A percentile compares a stretch with the other conserved stretches of the same genome.
Conservation (phyloP, 106 monocot species). For the Dioscorea alata region DNA sequence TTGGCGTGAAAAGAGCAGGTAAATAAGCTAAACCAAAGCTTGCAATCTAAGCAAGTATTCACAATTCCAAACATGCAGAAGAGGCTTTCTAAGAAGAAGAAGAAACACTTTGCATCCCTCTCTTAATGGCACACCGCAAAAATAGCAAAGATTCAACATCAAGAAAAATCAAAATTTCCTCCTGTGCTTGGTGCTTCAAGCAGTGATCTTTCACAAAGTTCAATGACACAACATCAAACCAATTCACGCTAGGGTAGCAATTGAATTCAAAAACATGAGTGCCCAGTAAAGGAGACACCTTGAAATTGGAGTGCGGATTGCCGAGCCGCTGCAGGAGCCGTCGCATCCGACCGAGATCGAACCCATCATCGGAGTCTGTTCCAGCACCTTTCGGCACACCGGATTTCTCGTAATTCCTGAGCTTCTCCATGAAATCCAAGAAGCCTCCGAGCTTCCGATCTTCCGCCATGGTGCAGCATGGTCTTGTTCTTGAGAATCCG, state of each 20-base stretch:
- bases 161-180: not conserved
- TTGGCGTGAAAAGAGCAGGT: no score
- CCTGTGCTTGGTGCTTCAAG: not conserved
- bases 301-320: conserved; percentile 59
- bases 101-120: not conserved
- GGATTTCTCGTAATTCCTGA: conserved; percentile 72
- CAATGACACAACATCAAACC: not conserved
- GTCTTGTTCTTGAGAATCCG: no score
- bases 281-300: conserved; percentile 20
- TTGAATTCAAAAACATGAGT: not conserved
- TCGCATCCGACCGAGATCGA: conserved; percentile 95
- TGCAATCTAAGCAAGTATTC: no score
- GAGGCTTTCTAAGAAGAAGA: no score
- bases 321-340: conserved; percentile 63
- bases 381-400: conserved; percentile 76
- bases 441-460: conserved; percentile 47
- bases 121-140: not conserved
- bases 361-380: conserved; percentile 77
- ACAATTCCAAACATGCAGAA: no score
- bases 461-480: conserved; percentile 20
- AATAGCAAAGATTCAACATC: not conserved
- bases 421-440: conserved; percentile 73
- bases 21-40: no score
- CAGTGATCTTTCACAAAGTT: not conserved
- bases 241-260: not conserved